Percentiles rank a stretch among this genome's conserved stretches.
Conservation (phyloP, 768 basidiomycete species). For the Suillus bovinus region DNA sequence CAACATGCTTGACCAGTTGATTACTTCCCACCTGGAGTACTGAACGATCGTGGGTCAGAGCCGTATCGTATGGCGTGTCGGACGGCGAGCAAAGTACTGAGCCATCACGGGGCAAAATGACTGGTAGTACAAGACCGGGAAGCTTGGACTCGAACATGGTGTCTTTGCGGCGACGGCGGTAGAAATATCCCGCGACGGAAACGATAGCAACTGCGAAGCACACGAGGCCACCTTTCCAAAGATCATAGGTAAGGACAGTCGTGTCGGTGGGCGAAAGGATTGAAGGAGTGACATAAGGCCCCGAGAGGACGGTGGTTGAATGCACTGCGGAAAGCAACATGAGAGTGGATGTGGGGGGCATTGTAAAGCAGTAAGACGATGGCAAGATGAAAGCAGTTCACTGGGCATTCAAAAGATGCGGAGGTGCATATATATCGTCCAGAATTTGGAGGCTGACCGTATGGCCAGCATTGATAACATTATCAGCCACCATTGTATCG, state of each 20-base stretch:
- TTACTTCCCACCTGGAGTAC: neutral
- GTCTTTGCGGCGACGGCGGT: neutral
- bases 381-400: neutral
- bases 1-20: neutral
- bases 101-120: neutral
- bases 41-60: neutral
- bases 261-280: neutral
- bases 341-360: neutral
- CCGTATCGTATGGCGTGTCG: neutral
- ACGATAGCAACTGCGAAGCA: constrained; percentile 3
- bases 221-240: constrained; percentile 1
- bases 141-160: neutral
- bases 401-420: neutral
- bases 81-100: neutral
- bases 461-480: neutral
- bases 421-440: neutral
- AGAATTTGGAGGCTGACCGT: neutral
- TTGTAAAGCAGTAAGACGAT: neutral
- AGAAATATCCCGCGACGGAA: constrained; percentile 1
- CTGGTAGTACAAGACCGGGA: neutral
- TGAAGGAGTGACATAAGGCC: neutral
- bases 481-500: neutral
- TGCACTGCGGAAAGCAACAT: neutral
- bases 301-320: neutral
- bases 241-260: neutral